phyloP scores from a whole-genome alignment of 768 basidiomycete genomes.

The Russula compacta region DNA sequence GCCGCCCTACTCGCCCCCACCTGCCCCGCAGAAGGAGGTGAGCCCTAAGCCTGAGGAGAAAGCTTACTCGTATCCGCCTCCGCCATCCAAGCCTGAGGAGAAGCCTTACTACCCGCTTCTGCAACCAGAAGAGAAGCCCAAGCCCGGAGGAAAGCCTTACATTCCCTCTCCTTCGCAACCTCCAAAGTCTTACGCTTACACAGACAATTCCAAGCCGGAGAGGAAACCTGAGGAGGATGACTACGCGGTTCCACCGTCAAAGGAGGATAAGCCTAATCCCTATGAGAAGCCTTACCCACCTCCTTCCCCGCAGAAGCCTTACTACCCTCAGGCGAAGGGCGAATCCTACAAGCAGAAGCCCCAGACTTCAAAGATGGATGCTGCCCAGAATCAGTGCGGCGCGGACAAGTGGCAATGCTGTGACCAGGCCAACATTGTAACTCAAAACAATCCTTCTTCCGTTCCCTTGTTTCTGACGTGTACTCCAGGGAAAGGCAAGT shows the following conservation, averaged over 20 bases:
- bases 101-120: background rate
- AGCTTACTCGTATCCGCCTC: no score
- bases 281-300: background rate
- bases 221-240: no score
- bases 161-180: background rate
- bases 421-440: background rate
- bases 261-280: background rate
- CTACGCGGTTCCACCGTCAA: background rate
- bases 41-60: background rate
- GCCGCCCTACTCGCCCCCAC: no score
- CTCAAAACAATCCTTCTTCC: background rate
- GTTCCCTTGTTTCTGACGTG: background rate
- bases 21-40: background rate
- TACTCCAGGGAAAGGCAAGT: background rate
- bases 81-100: background rate
- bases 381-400: background rate
- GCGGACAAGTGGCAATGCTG: background rate
- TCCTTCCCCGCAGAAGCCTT: background rate
- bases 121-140: background rate
- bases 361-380: background rate
- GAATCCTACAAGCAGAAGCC: background rate
- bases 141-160: background rate
- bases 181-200: no score
- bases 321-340: background rate
- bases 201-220: no score